These are phyloP conservation scores for Mycotypha africana DNA, from an alignment of 371 early-diverging fungal genomes.

Conservation along the genomic window DNA sequence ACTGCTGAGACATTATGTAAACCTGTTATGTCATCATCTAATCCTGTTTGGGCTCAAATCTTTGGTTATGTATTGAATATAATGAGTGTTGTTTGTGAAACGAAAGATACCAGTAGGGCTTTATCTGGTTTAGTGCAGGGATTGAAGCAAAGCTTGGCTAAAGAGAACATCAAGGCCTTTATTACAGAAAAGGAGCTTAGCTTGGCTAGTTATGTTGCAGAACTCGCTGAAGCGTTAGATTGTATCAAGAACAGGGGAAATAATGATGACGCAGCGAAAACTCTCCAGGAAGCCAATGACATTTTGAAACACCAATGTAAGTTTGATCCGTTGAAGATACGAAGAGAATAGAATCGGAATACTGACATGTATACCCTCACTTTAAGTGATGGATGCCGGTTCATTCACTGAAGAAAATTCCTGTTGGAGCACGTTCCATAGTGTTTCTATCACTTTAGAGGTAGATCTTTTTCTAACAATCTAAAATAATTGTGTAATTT, in stretches of 20 bases:
- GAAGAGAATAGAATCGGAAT: neutral
- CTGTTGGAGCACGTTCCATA: slow-evolving; percentile 31
- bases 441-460: slow-evolving; percentile 24
- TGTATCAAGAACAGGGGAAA: slow-evolving; percentile 4
- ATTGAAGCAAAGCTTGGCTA: slow-evolving; percentile 11
- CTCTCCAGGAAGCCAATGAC: slow-evolving; percentile 8
- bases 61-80: slow-evolving; percentile 27
- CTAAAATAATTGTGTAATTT: neutral
- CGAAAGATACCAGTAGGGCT: slow-evolving; percentile 19
- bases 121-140: slow-evolving; percentile 9
- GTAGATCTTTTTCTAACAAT: slow-evolving; percentile 2
- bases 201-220: slow-evolving; percentile 20
- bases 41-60: slow-evolving; percentile 32
- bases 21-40: slow-evolving; percentile 27
- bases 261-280: neutral
- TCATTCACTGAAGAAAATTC: slow-evolving; percentile 10
- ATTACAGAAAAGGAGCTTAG: slow-evolving; percentile 21
- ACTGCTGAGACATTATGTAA: slow-evolving; percentile 37
- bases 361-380: neutral
- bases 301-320: slow-evolving; percentile 14
- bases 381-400: slow-evolving; percentile 9
- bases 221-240: slow-evolving; percentile 19
- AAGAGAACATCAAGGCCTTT: slow-evolving; percentile 8
- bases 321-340: too few species aligned
- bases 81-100: slow-evolving; percentile 22